Conservation (phyloP, 2,329 filamentous ascomycete genomes). For the Berkeleyomyces rouxiae region DNA sequence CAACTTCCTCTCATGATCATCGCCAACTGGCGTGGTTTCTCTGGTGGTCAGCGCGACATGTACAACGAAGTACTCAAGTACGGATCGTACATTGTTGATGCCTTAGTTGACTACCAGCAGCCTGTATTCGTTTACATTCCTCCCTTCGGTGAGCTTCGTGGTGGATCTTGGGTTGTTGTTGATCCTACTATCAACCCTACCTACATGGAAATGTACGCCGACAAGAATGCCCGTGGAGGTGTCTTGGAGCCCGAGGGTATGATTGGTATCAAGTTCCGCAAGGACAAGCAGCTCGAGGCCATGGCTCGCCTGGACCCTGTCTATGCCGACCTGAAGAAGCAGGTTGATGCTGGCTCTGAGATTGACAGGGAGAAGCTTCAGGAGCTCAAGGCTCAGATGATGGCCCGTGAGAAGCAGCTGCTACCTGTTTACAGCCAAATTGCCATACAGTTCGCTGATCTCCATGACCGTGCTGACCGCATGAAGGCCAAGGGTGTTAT, state of each 20-base stretch:
- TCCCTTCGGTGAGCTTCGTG: conserved; percentile 87
- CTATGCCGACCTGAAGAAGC: conserved; percentile 71
- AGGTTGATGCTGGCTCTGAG: conserved; percentile 44
- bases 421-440: conserved; percentile 91
- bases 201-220: conserved; percentile 99
- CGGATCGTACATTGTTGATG: conserved; percentile 96
- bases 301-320: conserved; percentile 84
- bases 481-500: conserved; percentile 98
- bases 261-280: conserved; percentile 95
- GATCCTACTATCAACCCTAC: conserved; percentile 95
- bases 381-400: conserved; percentile 70
- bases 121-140: conserved; percentile 98
- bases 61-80: conserved; percentile 99
- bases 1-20: conserved; percentile 98
- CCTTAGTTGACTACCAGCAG: conserved; percentile 95
- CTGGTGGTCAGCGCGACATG: conserved; percentile 97
- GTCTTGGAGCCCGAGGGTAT: conserved; percentile 97
- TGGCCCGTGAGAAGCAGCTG: conserved; percentile 68
- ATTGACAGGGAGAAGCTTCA: conserved; percentile 59
- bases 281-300: conserved; percentile 90
- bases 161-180: conserved; percentile 98
- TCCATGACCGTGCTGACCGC: conserved; percentile 90
- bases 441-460: conserved; percentile 88
- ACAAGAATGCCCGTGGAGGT: conserved; percentile 86
- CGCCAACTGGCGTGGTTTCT: conserved; percentile 99